A percentile compares a stretch with the other conserved stretches of the same genome.
These are phyloP conservation scores for Exsudoporus frostii DNA, from an alignment of 768 basidiomycete species.

Conservation along the genomic window DNA sequence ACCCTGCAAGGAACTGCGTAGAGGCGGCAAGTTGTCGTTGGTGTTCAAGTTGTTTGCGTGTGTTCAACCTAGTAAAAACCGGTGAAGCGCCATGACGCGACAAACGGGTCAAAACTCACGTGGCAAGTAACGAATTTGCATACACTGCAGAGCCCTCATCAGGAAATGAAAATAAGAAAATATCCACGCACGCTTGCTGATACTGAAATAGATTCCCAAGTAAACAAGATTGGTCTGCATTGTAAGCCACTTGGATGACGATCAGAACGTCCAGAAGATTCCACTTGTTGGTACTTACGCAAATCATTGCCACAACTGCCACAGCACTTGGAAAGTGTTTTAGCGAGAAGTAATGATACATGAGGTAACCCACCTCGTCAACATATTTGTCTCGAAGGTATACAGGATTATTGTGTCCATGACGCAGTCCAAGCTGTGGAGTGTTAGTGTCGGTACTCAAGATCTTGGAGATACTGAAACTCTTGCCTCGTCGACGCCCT, in stretches of 20 bases:
- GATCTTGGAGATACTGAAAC: neutral
- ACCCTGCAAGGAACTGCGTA: constrained; percentile 23
- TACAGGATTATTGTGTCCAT: constrained; percentile 48
- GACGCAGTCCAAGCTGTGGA: constrained; percentile 42
- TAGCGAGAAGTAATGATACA: neutral
- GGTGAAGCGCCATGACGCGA: neutral
- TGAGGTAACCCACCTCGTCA: constrained; percentile 39
- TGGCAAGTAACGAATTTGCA: constrained; percentile 49
- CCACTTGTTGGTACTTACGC: constrained; percentile 29
- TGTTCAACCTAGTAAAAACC: constrained; percentile 31
- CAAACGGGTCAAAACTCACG: constrained; percentile 18
- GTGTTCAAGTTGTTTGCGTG: constrained; percentile 32
- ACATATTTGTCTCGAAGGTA: constrained; percentile 49
- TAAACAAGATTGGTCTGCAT: constrained; percentile 49
- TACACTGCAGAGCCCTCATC: constrained; percentile 36
- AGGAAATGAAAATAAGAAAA: neutral
- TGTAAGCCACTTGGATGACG: constrained; percentile 38
- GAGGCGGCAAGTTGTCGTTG: constrained; percentile 30
- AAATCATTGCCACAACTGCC: constrained; percentile 41
- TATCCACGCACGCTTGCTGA: constrained; percentile 43
- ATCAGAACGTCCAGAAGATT: neutral
- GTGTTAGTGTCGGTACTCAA: neutral
- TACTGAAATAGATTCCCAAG: constrained; percentile 51
- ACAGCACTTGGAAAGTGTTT: constrained; percentile 31
- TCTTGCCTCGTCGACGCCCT: constrained; percentile 39